Evolutionary conservation across 805 yeast genomes (phyloP).

Genomic region (Grigorovia transvaalensis): DNA sequence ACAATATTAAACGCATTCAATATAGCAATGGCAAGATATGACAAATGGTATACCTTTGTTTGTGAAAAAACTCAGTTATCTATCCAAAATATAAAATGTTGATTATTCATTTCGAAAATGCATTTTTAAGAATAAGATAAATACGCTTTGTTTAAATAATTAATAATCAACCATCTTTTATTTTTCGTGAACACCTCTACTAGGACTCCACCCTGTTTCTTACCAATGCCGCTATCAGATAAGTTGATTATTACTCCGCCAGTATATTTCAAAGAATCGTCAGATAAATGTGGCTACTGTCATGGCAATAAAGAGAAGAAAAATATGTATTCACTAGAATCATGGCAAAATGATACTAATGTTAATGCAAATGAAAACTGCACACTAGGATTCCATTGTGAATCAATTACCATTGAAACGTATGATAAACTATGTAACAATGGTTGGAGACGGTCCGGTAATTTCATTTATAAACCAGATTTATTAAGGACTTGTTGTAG

Average conservation of each 20-base stretch:
- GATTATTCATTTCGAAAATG: background rate
- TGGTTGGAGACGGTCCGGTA: slow-evolving; percentile 77
- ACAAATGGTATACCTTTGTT: background rate
- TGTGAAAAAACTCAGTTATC: background rate
- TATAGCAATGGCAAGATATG: too few relatives aligned
- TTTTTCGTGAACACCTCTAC: too few relatives aligned
- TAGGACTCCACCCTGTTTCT: background rate
- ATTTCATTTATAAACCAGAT: slow-evolving; percentile 57
- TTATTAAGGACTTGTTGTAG: slow-evolving; percentile 66
- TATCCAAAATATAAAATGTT: too few relatives aligned
- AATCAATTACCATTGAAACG: slow-evolving; percentile 37
- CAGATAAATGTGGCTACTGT: slow-evolving; percentile 63
- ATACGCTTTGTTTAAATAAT: too few relatives aligned
- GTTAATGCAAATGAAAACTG: slow-evolving; percentile 10
- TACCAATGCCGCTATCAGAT: slow-evolving; percentile 10
- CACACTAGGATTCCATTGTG: slow-evolving; percentile 33
- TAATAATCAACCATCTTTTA: background rate
- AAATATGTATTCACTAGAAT: slow-evolving; percentile 31
- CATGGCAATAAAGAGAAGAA: slow-evolving; percentile 36
- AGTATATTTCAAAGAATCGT: slow-evolving; percentile 31
- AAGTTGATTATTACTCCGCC: slow-evolving; percentile 36
- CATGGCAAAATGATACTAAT: slow-evolving; percentile 22
- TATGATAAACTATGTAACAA: slow-evolving; percentile 59
- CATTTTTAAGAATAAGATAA: too few relatives aligned
- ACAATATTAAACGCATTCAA: too few relatives aligned